A percentile compares a stretch with the other conserved stretches of the same genome.
These are phyloP conservation scores for Ophiostoma novo-ulmi DNA, from an alignment of 2,329 filamentous ascomycete genomes.

Conservation along the genomic window DNA sequence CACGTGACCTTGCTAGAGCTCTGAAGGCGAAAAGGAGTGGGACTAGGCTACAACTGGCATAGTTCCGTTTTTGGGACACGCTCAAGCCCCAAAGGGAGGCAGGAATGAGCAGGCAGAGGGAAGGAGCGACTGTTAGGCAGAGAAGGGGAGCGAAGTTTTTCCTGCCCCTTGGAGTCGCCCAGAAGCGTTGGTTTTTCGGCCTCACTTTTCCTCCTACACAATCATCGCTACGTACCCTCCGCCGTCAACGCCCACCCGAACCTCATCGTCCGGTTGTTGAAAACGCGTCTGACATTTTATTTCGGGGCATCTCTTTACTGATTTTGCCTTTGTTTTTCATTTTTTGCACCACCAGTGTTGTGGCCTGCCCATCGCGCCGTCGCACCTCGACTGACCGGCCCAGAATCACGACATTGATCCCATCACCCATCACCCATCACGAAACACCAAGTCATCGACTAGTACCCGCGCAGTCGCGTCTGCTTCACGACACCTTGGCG, in stretches of 20 bases:
- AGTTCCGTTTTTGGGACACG: conserved; percentile 18
- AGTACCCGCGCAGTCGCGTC: conserved; percentile 31
- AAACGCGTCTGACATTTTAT: conserved; percentile 48
- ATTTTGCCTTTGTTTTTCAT: conserved; percentile 19
- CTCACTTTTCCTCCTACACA: conserved; percentile 37
- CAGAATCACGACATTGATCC: neutral
- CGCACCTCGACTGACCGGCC: neutral
- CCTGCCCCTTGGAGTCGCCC: conserved; percentile 33
- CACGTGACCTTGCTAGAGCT: conserved; percentile 18
- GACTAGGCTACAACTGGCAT: conserved; percentile 33
- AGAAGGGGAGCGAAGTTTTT: conserved; percentile 42
- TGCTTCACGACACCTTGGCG: conserved; percentile 38
- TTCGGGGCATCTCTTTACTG: conserved; percentile 28
- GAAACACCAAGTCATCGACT: conserved; percentile 15
- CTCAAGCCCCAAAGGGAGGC: conserved; percentile 34
- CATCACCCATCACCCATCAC: conserved; percentile 4
- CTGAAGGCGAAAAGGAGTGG: conserved; percentile 28
- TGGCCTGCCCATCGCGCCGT: neutral
- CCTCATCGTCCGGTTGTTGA: conserved; percentile 40
- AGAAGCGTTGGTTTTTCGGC: conserved; percentile 19
- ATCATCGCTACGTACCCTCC: conserved; percentile 33
- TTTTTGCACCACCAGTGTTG: conserved; percentile 27
- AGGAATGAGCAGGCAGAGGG: conserved; percentile 1
- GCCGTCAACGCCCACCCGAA: conserved; percentile 16
- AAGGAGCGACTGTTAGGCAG: conserved; percentile 20